Conservation (phyloP, 805 yeast genomes). For the Pichia kluyveri region DNA sequence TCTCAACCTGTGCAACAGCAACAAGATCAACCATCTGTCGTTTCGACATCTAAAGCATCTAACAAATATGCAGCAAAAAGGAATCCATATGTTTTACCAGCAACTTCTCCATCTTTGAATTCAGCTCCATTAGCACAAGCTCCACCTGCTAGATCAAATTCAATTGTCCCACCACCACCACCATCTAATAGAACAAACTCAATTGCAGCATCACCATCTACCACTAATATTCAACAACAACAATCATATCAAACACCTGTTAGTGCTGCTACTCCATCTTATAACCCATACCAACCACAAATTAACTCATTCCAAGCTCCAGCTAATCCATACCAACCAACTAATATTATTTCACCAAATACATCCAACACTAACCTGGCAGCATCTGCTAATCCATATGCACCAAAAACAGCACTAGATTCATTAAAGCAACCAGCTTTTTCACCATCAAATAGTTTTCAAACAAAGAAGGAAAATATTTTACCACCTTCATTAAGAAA, state of each 20-base stretch:
- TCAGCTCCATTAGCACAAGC: slow-evolving; percentile 6
- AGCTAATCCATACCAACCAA: not conserved
- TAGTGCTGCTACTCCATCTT: not conserved
- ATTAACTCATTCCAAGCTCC: not conserved
- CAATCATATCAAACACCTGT: not conserved
- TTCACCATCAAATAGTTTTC: slow-evolving; percentile 14
- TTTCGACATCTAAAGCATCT: not conserved
- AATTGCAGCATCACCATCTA: not conserved
- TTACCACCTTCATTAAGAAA: slow-evolving; percentile 25
- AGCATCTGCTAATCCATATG: slow-evolving; percentile 29
- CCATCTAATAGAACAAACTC: slow-evolving; percentile 2
- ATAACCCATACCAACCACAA: not conserved
- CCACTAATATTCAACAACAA: not conserved
- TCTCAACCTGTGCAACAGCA: not conserved
- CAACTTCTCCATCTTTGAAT: not conserved
- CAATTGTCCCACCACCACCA: slow-evolving; percentile 7
- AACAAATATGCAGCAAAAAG: not conserved
- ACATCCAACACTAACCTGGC: slow-evolving; percentile 10
- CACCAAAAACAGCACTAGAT: slow-evolving; percentile 28
- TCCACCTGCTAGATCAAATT: slow-evolving; percentile 8
- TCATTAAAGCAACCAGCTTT: slow-evolving; percentile 21
- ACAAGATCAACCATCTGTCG: not conserved
- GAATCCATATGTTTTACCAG: slow-evolving; percentile 1
- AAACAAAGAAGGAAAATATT: slow-evolving; percentile 4
- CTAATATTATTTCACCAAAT: not conserved